phyloP scores from a whole-genome alignment of 164 flowering plant genomes.

The Liriodendron chinense region DNA sequence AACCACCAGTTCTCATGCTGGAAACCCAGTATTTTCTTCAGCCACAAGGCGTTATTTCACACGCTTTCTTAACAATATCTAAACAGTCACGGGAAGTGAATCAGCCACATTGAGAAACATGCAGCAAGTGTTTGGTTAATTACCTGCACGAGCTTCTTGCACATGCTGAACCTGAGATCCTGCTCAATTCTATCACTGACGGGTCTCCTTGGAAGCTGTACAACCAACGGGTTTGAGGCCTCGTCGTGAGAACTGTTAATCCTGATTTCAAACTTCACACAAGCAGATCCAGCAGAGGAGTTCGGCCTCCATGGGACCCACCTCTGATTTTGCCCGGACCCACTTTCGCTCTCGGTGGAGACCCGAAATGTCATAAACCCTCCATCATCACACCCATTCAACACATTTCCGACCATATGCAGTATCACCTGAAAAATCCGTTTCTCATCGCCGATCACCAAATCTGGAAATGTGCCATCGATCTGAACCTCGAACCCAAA shows the following conservation, averaged over 20 bases:
- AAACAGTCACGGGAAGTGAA: no score
- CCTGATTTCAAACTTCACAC: conserved; percentile 64
- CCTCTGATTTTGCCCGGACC: conserved; percentile 51
- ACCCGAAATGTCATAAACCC: conserved; percentile 45
- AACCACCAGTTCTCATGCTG: no score
- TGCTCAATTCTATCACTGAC: conserved; percentile 40
- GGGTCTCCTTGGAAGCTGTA: conserved; percentile 28
- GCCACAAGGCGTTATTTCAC: no score
- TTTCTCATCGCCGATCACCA: conserved; percentile 77
- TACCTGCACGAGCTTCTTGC: conserved; percentile 87
- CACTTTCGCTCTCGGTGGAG: conserved; percentile 38
- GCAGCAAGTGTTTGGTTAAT: not conserved
- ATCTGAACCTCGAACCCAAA: conserved; percentile 54
- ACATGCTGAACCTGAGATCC: conserved; percentile 66
- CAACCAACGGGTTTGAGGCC: conserved; percentile 14
- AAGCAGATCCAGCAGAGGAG: conserved; percentile 49
- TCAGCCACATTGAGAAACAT: no score
- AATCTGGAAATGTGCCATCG: conserved; percentile 57
- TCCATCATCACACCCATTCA: conserved; percentile 39
- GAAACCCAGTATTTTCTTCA: no score
- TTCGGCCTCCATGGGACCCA: conserved; percentile 63
- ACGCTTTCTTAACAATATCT: no score
- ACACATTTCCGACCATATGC: conserved; percentile 80
- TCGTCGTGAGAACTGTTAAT: conserved; percentile 27
- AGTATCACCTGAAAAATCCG: conserved; percentile 88